Base-by-base conservation (phyloP, 1,139 yeast species). In the Diutina pseudorugosa region DNA sequence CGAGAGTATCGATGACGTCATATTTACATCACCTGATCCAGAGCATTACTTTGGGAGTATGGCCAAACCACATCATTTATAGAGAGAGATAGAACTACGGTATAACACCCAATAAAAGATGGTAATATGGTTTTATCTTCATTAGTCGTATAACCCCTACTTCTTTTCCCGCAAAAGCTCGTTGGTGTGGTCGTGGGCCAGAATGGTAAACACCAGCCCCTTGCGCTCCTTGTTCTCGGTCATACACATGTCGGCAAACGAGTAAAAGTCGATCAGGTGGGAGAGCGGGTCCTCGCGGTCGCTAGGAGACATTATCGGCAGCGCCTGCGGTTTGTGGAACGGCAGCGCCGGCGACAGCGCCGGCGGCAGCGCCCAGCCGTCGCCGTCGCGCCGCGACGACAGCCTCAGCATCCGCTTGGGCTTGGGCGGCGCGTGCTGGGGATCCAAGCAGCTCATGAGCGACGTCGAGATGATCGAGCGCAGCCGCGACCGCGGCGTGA, bases 171-270 rank as follows among this genome's bases (percentile, higher is more conserved):
- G 36, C 14, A 45, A 45, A n/a, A 45, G 23, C 30, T 45, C 49
- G n/a, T 27, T 25, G 21, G 49, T 27, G 23, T 27, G 49, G 21
- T 45, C 49, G 7, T 45, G 36, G 21, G 49, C 49, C 49, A 45
- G 49, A 11, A 45, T 45, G 21, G 49, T 45, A 18, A 45, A 45
- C 36, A 45, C 49, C 20, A n/a, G 20, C 16, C 49, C 49, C n/a
- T 45, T 45, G 21, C 49, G 36, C 19, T 18, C 49, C 40, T 45
- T 45, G 11, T 4, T 41, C 14, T 45, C 49, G n/a, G 49, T 45
- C 8, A 60, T 59, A 41, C 64, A 57, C 61, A 68, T 66, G 51
- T 68, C 72, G 6, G 71, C 71, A 58, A 64, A 68, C 18, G 70
- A 66, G 55, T 66, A 68, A 53, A 65, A 68, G 47, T 67, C 68